phyloP scores from a whole-genome alignment of 495 filamentous ascomycete genomes.

The Aspergillus incahuasiensis region DNA sequence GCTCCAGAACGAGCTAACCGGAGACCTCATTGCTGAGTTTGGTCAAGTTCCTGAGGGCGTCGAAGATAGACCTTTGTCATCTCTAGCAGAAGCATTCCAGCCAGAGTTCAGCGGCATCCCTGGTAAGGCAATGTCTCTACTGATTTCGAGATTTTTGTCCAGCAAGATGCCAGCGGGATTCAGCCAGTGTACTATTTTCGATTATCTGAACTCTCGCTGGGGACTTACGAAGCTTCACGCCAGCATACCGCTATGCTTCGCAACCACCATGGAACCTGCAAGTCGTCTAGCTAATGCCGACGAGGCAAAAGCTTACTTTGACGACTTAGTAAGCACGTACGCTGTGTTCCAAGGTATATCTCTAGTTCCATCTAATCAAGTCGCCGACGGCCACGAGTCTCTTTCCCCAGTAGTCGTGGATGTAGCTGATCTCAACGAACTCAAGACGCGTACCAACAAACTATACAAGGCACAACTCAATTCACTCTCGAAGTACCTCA shows the following conservation, averaged over 20 bases:
- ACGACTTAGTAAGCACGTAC: constrained; percentile 81
- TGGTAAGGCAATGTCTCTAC: constrained; percentile 87
- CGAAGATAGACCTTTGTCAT: constrained; percentile 90
- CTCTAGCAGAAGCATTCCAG: constrained; percentile 89
- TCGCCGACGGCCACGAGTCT: not conserved
- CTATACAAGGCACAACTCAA: constrained; percentile 95
- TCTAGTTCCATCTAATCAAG: constrained; percentile 46
- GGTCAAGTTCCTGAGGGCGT: constrained; percentile 96
- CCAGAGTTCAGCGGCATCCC: constrained; percentile 92
- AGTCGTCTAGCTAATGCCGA: constrained; percentile 75
- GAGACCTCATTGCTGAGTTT: constrained; percentile 95
- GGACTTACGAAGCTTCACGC: constrained; percentile 82
- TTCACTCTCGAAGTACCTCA: constrained; percentile 84
- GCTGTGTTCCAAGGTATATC: constrained; percentile 75
- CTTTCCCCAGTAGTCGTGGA: constrained; percentile 72
- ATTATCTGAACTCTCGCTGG: constrained; percentile 90
- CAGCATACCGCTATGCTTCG: constrained; percentile 56
- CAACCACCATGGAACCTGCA: constrained; percentile 85
- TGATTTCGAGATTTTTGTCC: constrained; percentile 89
- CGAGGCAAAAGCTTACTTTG: constrained; percentile 85
- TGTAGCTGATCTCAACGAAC: constrained; percentile 83
- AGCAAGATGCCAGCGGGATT: constrained; percentile 99
- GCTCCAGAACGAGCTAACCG: constrained; percentile 89
- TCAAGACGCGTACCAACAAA: constrained; percentile 86
- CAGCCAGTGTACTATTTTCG: constrained; percentile 87